Evolutionary conservation across 441 rosid genomes (phyloP).

Genomic region (Euphorbia celastroides): DNA sequence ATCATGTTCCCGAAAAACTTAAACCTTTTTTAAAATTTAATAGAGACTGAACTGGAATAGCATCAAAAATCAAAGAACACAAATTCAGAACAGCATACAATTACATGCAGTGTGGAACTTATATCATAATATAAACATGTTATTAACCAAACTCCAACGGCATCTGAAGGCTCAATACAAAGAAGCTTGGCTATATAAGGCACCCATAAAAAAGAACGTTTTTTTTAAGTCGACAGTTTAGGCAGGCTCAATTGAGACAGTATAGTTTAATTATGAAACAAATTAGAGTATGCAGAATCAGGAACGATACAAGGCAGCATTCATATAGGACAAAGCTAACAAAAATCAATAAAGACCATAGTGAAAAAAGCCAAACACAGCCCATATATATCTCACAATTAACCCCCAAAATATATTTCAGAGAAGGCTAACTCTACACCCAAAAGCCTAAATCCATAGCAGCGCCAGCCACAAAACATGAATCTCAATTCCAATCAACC

Average conservation of each 20-base stretch:
- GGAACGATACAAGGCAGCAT: neutral
- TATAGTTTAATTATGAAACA: neutral
- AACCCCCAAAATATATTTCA: neutral
- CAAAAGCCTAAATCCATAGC: neutral
- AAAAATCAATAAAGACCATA: neutral
- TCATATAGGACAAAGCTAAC: neutral
- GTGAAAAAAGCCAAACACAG: neutral
- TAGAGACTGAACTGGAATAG: neutral
- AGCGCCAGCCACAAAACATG: neutral
- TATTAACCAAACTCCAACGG: neutral
- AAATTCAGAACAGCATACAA: neutral
- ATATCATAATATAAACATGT: neutral
- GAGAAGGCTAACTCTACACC: neutral
- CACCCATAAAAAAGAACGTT: neutral
- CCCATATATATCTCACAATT: neutral
- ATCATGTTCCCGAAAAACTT: neutral
- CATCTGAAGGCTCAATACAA: neutral
- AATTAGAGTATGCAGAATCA: neutral
- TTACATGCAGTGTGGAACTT: neutral
- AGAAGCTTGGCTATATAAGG: neutral
- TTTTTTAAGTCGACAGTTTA: neutral
- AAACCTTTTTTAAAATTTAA: neutral
- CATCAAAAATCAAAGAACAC: neutral
- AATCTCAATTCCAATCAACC: conserved; percentile 29
- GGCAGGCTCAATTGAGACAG: neutral